phyloP scores from a whole-genome alignment of 257 asterid genomes.

The Parsonsia alboflavescens region DNA sequence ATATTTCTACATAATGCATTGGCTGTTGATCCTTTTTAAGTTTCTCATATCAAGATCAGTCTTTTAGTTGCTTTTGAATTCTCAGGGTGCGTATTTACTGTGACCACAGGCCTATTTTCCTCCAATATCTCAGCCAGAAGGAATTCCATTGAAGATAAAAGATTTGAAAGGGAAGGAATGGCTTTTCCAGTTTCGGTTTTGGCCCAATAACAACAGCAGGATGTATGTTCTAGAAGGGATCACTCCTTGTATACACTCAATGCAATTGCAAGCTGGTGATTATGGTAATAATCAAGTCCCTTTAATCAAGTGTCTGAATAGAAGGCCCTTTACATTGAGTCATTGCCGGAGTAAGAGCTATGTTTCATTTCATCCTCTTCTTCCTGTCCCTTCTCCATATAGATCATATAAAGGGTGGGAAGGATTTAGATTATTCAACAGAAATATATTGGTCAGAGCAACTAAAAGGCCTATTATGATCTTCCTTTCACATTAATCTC shows the following conservation, averaged over 20 bases:
- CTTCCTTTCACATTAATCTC: not conserved
- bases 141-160: conserved; percentile 68
- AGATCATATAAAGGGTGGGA: not conserved
- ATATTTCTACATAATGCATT: not conserved
- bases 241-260: conserved; percentile 90
- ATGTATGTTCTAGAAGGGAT: conserved; percentile 98
- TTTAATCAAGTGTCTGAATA: not conserved
- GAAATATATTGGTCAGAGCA: not conserved
- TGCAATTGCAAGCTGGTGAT: conserved; percentile 97
- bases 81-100: conserved; percentile 22
- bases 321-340: conserved; percentile 14
- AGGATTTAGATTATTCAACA: not conserved
- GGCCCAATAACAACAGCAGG: conserved; percentile 98
- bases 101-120: conserved; percentile 79
- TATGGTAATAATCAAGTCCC: conserved; percentile 57
- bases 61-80: conserved; percentile 16
- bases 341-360: not conserved
- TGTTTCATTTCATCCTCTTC: not conserved
- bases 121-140: conserved; percentile 80
- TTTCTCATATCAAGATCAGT: conserved; percentile 1
- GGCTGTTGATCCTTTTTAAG: not conserved
- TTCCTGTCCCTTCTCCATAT: not conserved
- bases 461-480: conserved; percentile 6
- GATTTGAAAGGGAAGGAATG: conserved; percentile 88
- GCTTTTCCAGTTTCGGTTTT: conserved; percentile 90